phyloP scores from a whole-genome alignment of 768 basidiomycete species.

The Collybiopsis luxurians region DNA sequence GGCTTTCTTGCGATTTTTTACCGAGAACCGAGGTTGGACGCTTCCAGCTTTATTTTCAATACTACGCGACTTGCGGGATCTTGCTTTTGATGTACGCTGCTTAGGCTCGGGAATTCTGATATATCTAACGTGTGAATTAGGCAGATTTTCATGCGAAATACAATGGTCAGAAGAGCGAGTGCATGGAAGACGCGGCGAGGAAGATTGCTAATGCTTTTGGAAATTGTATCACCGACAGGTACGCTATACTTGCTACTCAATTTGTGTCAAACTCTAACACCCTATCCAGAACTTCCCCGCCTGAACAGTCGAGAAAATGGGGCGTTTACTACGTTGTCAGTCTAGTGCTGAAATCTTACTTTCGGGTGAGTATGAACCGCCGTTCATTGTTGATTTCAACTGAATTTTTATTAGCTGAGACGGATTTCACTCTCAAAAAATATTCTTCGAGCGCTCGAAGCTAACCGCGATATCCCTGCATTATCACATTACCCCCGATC shows the following conservation, averaged over 20 bases:
- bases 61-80: slow-evolving; percentile 75
- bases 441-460: slow-evolving; percentile 84
- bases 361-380: slow-evolving; percentile 64
- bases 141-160: slow-evolving; percentile 61
- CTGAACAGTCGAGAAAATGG: slow-evolving; percentile 81
- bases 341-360: slow-evolving; percentile 90
- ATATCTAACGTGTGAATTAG: slow-evolving; percentile 30
- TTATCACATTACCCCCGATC: slow-evolving; percentile 73
- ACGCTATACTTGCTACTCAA: not conserved
- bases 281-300: slow-evolving; percentile 58
- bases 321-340: slow-evolving; percentile 91
- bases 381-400: not conserved
- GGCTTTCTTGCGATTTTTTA: slow-evolving; percentile 64
- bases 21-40: slow-evolving; percentile 84
- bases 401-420: slow-evolving; percentile 58
- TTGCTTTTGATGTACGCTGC: slow-evolving; percentile 74
- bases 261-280: not conserved
- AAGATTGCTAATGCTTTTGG: slow-evolving; percentile 89
- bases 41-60: slow-evolving; percentile 81
- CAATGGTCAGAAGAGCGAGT: slow-evolving; percentile 54
- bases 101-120: no score
- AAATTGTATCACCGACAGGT: slow-evolving; percentile 79
- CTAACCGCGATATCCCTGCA: slow-evolving; percentile 82
- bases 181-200: slow-evolving; percentile 86
- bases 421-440: slow-evolving; percentile 91